phyloP scores from a whole-genome alignment of 495 filamentous ascomycete genomes.

The Neurospora sp. region DNA sequence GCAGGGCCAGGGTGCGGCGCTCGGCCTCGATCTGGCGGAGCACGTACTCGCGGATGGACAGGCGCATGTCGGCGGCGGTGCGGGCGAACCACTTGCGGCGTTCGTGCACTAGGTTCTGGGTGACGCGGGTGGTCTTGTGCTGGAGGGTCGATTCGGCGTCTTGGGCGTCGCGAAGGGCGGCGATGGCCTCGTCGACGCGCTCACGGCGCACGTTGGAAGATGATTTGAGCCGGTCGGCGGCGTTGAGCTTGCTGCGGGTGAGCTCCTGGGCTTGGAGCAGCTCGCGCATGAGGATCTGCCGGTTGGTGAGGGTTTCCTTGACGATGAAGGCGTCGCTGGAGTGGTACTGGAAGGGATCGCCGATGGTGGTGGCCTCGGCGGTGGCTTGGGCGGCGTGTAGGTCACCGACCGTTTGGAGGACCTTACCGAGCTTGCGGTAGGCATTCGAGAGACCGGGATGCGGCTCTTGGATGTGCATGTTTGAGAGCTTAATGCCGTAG shows the following conservation, averaged over 20 bases:
- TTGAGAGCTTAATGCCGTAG: conserved; percentile 77
- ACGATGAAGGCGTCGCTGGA: conserved; percentile 95
- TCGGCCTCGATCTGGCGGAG: conserved; percentile 93
- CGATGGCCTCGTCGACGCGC: conserved; percentile 94
- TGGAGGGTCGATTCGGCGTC: conserved; percentile 66
- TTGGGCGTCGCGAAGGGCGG: conserved; percentile 75
- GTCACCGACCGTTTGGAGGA: conserved; percentile 86
- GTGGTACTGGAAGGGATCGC: conserved; percentile 90
- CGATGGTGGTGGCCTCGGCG: conserved; percentile 88
- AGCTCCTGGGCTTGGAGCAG: conserved; percentile 76
- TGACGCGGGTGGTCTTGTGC: conserved; percentile 78
- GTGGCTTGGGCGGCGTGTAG: conserved; percentile 97
- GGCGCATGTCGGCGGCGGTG: conserved; percentile 69
- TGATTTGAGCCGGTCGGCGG: conserved; percentile 80
- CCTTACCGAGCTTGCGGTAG: conserved; percentile 89
- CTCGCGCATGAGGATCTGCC: conserved; percentile 95
- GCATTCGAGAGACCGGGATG: conserved; percentile 81
- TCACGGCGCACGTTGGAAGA: conserved; percentile 75
- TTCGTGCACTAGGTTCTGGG: conserved; percentile 77
- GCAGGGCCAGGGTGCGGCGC: conserved; percentile 78
- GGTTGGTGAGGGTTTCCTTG: conserved; percentile 97
- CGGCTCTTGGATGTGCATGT: conserved; percentile 79
- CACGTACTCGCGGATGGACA: conserved; percentile 81
- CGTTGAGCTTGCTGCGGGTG: conserved; percentile 66
- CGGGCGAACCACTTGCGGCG: conserved; percentile 85